Evolutionary conservation across 305 asterid species (phyloP).

Genomic region (Solanum chacoense): DNA sequence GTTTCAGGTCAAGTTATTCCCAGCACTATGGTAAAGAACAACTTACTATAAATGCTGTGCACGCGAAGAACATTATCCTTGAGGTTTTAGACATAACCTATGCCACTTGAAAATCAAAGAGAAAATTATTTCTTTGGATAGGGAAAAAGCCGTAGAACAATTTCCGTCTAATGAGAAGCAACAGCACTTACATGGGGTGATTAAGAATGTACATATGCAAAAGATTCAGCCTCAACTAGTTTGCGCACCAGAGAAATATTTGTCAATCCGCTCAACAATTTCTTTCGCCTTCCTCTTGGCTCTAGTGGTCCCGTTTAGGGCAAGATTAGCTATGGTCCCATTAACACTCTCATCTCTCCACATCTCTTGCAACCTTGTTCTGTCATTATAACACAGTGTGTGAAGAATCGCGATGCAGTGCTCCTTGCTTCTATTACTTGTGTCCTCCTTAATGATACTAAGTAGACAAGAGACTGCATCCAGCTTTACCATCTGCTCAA

Average conservation of each 20-base stretch:
- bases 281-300: slow-evolving; percentile 41
- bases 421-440: slow-evolving; percentile 22
- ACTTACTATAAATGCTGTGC: neutral
- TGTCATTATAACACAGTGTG: slow-evolving; percentile 25
- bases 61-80: neutral
- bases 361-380: slow-evolving; percentile 20
- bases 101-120: neutral
- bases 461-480: slow-evolving; percentile 27
- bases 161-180: neutral
- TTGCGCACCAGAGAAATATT: slow-evolving; percentile 12
- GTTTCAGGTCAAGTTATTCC: neutral
- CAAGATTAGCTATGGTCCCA: slow-evolving; percentile 26
- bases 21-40: neutral
- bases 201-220: neutral
- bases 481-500: slow-evolving; percentile 39
- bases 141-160: neutral
- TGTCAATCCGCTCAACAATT: slow-evolving; percentile 31
- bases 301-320: slow-evolving; percentile 34
- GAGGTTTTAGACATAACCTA: neutral
- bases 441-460: slow-evolving; percentile 8
- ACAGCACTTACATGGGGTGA: neutral
- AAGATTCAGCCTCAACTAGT: slow-evolving; percentile 1
- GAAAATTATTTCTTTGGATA: neutral
- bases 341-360: slow-evolving; percentile 18
- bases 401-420: slow-evolving; percentile 26